Percentiles rank a stretch among this genome's conserved stretches.
These are phyloP conservation scores for Sporobolomyces roseus DNA, from an alignment of 768 basidiomycete genomes.

Conservation along the genomic window DNA sequence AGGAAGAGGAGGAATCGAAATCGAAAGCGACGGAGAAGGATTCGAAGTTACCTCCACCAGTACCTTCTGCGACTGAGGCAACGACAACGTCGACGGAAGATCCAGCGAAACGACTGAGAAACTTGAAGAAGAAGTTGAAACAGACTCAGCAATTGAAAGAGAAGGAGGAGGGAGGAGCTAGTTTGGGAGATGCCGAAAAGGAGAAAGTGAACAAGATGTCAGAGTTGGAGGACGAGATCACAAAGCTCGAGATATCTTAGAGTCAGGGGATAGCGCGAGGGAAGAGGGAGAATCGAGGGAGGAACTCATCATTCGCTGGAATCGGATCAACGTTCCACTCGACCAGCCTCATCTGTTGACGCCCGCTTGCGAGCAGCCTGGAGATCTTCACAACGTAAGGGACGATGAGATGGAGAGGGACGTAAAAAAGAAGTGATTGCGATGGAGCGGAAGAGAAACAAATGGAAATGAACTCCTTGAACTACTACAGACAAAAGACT, in stretches of 20 bases:
- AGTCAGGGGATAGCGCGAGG: too few relatives aligned
- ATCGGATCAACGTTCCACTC: too few relatives aligned
- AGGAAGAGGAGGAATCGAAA: neutral
- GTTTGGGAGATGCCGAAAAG: neutral
- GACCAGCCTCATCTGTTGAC: too few relatives aligned
- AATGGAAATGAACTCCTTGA: too few relatives aligned
- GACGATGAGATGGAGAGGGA: too few relatives aligned
- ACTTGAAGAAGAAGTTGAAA: slow-evolving; percentile 17
- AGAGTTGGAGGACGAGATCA: slow-evolving; percentile 21
- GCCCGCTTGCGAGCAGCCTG: too few relatives aligned
- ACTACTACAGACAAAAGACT: neutral
- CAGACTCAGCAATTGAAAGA: slow-evolving; percentile 17
- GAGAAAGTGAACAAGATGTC: slow-evolving; percentile 22
- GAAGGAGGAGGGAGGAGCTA: neutral
- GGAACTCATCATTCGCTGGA: too few relatives aligned
- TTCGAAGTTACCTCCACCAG: neutral
- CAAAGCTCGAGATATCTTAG: neutral
- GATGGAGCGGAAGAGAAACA: too few relatives aligned
- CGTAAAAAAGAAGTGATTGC: too few relatives aligned
- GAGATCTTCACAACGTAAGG: too few relatives aligned
- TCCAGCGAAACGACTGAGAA: slow-evolving; percentile 18
- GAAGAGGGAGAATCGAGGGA: too few relatives aligned
- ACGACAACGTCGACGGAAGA: slow-evolving; percentile 4
- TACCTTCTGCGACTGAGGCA: neutral
- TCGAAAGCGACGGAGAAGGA: neutral